Evolutionary conservation across 2,329 filamentous ascomycete genomes (phyloP), one percentile per base, ranked within the genome.

Genomic region (Aspergillus quadrilineatus): DNA sequence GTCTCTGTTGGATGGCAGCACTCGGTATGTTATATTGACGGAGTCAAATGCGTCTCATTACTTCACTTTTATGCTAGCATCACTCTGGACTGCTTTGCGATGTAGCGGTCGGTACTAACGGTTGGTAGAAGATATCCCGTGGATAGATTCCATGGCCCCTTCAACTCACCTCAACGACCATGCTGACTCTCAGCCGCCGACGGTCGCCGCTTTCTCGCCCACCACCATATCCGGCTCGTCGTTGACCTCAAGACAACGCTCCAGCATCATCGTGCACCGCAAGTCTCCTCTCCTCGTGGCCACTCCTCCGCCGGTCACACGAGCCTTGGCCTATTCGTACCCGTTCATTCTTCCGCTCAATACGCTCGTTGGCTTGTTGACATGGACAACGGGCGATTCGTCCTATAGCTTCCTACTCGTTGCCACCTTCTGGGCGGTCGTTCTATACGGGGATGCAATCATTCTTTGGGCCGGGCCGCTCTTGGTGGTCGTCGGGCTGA

Each of bases 381-480:
- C 90, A 77, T 99, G 94, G 94, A 96, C 91, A 7, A 92, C 89
- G 0, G 89, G 85, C 39, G 94, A 99, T 71, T 87, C 92, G 0
- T 99, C 93, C 93, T 92, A 97, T 79, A 97, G 92, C 79, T 99
- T 97, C 69, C 79, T 99, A 59, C 74, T 99, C 32, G 82, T 99
- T 3, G 87, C 87, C 15, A 82, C 78, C 32, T 99, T 96, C 70
- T 99, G 94, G 94, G 89, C 86, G 3, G 76, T 87, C 9, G 88
- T 90, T 12, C 80, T 97, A 17, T 97, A 97, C 71, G 92, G 92
- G 47, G 92, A 95, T 77, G 79, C 84, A 17, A 80, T 96, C n/a
- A 80, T 96, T 63, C 84, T 89, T 63, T 88, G 86, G 74, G 88
- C 89, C 0, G 94, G 92, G 0, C 94, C 94, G 3, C 80, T 97